Percentiles rank a stretch among this genome's conserved stretches.
Conservation (phyloP, 2,329 filamentous ascomycete genomes). For the Lecanoromycetidae sp. region DNA sequence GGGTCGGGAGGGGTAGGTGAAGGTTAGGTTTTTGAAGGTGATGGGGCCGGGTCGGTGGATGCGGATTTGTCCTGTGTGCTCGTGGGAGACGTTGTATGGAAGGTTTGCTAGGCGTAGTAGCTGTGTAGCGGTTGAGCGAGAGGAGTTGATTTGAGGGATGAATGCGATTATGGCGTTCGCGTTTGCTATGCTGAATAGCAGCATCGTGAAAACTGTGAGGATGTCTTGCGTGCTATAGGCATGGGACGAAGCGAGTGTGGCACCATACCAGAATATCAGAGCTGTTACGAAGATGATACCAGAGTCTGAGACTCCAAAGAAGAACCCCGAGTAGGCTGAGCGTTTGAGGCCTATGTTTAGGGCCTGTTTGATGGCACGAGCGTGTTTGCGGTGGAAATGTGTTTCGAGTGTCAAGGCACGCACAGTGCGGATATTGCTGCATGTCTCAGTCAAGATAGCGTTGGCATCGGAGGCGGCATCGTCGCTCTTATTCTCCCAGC, state of each 20-base stretch:
- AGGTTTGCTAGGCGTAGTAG: conserved; percentile 60
- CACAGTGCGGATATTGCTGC: conserved; percentile 68
- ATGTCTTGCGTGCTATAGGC: conserved; percentile 45
- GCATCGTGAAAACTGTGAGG: conserved; percentile 64
- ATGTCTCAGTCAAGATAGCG: conserved; percentile 59
- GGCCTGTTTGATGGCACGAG: conserved; percentile 37
- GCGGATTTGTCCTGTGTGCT: conserved; percentile 40
- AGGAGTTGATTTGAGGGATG: conserved; percentile 68
- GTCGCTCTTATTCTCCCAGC: conserved; percentile 61
- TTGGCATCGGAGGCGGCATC: conserved; percentile 48
- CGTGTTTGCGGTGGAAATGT: conserved; percentile 57
- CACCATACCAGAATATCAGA: conserved; percentile 74
- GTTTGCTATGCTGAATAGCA: conserved; percentile 72
- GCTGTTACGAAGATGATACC: conserved; percentile 61
- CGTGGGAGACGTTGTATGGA: conserved; percentile 42
- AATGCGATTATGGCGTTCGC: conserved; percentile 57
- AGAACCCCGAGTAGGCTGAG: conserved; percentile 53
- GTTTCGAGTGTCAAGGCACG: conserved; percentile 60
- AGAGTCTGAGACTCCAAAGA: conserved; percentile 69
- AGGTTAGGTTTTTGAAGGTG: conserved; percentile 50
- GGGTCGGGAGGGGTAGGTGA: conserved; percentile 55
- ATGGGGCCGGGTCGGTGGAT: conserved; percentile 38
- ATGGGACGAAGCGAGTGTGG: conserved; percentile 45
- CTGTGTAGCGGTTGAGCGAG: conserved; percentile 58
- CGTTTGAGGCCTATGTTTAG: conserved; percentile 53